These are phyloP conservation scores for Schwanniomyces sp. DNA, from an alignment of 805 yeast species.

Conservation along the genomic window DNA sequence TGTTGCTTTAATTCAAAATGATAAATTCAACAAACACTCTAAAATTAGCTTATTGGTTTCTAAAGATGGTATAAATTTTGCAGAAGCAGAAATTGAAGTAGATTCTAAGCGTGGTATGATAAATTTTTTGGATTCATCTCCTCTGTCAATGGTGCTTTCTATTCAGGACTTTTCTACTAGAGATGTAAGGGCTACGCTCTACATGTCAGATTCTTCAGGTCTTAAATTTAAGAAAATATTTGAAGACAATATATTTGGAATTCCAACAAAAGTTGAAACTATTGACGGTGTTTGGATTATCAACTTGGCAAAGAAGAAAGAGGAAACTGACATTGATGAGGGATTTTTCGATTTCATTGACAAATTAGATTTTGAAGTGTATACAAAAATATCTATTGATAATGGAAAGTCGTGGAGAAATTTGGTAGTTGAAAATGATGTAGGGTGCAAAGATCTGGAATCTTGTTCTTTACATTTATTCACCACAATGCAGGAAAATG, in stretches of 20 bases:
- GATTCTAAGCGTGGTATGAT: constrained; percentile 36
- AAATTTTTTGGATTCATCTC: constrained; percentile 37
- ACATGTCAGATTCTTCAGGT: constrained; percentile 61
- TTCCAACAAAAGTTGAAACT: constrained; percentile 39
- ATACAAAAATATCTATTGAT: constrained; percentile 46
- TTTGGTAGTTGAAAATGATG: constrained; percentile 46
- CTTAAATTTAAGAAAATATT: constrained; percentile 46
- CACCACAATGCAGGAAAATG: constrained; percentile 31
- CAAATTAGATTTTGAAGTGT: constrained; percentile 14
- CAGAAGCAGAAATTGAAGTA: constrained; percentile 39
- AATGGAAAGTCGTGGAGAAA: constrained; percentile 55
- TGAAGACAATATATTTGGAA: constrained; percentile 25
- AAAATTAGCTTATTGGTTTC: constrained; percentile 44
- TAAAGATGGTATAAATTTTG: constrained; percentile 44
- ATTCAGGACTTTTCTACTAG: constrained; percentile 20
- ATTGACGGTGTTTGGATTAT: constrained; percentile 66
- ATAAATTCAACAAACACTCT: constrained; percentile 40
- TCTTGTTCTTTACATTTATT: constrained; percentile 51
- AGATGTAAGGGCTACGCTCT: constrained; percentile 33
- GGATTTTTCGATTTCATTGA: constrained; percentile 28
- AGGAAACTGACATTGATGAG: constrained; percentile 14
- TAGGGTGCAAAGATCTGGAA: constrained; percentile 38
- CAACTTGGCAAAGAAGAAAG: constrained; percentile 23
- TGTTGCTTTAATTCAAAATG: constrained; percentile 40
- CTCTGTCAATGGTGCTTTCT: constrained; percentile 32